These are phyloP conservation scores for Exophiala sideris DNA, from an alignment of 2,329 filamentous ascomycete species.

Conservation along the genomic window DNA sequence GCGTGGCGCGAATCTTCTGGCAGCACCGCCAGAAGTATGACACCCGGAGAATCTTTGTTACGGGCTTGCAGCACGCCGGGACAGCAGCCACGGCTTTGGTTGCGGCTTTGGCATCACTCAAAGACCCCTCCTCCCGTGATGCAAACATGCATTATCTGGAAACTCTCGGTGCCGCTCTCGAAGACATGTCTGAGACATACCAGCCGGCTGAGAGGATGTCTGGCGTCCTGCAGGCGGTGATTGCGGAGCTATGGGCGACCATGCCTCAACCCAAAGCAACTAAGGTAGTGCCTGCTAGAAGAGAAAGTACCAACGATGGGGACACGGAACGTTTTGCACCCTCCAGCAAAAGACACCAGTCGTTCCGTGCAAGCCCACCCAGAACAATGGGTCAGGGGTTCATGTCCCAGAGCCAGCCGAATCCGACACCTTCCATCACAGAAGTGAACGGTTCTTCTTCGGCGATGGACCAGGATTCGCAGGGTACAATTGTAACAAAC, in stretches of 20 bases:
- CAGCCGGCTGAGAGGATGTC: slow-evolving; percentile 55
- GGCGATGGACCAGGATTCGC: no score
- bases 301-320: neutral
- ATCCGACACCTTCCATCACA: no score
- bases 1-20: slow-evolving; percentile 14
- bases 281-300: no score
- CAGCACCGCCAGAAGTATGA: slow-evolving; percentile 10
- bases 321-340: no score
- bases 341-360: no score
- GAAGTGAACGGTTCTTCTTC: no score
- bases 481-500: no score
- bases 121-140: slow-evolving; percentile 38
- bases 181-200: slow-evolving; percentile 54
- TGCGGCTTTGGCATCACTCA: slow-evolving; percentile 41
- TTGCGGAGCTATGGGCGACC: no score
- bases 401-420: no score
- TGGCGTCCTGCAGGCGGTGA: slow-evolving; percentile 38
- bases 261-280: no score
- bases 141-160: slow-evolving; percentile 52
- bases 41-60: slow-evolving; percentile 9
- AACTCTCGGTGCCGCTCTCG: slow-evolving; percentile 50
- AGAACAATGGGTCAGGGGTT: no score
- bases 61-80: slow-evolving; percentile 32
- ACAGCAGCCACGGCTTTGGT: slow-evolving; percentile 55
- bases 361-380: no score